Base-by-base conservation (phyloP, 345 rosid genomes). In the Pugionium cornutum region DNA sequence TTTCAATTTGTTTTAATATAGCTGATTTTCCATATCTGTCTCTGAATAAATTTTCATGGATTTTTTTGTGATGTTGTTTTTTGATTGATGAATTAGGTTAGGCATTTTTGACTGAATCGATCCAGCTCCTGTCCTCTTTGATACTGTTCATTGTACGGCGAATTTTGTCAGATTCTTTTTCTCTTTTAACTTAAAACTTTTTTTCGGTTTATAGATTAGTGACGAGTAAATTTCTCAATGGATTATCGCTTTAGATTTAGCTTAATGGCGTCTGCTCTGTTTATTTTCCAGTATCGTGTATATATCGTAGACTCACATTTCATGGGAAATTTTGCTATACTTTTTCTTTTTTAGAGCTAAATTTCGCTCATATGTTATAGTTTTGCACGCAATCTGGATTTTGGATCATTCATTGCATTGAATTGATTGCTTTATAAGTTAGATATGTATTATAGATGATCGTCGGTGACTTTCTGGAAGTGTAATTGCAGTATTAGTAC, bases 91-190 rank as follows among this genome's bases (percentile, higher is more conserved):
- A 50, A 33, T 59, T 34, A 33, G 53, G 66, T 60, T 61, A 28
- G 3, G 11, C 65, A 41, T 71, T 53, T 66, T 71, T 64, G 58
- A 48, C 46, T 56, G 69, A 72, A 32, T 72, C 53, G 70, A 72
- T 72, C 58, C 65, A 48, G 39, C 37, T 63, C 25, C 57, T 64
- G 11, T 58, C 29, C 30, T 68, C 58, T 60, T 33, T 33, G 34
- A 6, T 49, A 47, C 75, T 70, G 69, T 63, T 55, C 69, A 70
- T 63, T 43, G 69, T 54, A 70, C 69, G 64, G 35, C 53, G 50
- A 57, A 10, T 69, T 54, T 40, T 70, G 42, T 63, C 51, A 40
- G 65, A 27, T 56, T 71, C 5, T 47, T 62, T 49, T 32, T 39
- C 45, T 11, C 10, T 32, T 41, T 32, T 52, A 2, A 1, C 31